These are phyloP conservation scores for Cutaneotrichosporon sp. DNA, from an alignment of 1,284 basidiomycete species.

Conservation along the genomic window DNA sequence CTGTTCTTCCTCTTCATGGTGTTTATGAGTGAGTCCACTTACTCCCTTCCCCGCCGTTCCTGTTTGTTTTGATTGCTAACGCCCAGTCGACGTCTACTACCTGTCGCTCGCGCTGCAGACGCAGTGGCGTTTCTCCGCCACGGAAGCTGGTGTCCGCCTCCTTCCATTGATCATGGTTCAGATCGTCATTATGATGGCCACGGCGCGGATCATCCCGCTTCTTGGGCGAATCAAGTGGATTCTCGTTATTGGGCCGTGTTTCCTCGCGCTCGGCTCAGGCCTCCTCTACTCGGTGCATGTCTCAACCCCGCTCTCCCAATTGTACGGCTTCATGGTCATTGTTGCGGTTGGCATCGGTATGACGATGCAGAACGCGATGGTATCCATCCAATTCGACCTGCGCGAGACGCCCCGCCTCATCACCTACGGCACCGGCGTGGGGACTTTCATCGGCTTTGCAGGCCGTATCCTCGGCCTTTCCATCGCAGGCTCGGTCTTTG, in stretches of 20 bases:
- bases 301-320: conserved; percentile 23
- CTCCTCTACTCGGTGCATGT: conserved; percentile 40
- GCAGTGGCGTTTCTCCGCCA: conserved; percentile 42
- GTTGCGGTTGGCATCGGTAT: conserved; percentile 44
- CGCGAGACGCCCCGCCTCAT: conserved; percentile 39
- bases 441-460: conserved; percentile 39
- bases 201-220: conserved; percentile 38
- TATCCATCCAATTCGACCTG: conserved; percentile 44
- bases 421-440: conserved; percentile 33
- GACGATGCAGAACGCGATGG: conserved; percentile 40
- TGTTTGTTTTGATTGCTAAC: no score
- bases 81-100: conserved; percentile 31
- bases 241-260: conserved; percentile 37
- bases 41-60: no score
- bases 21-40: conserved; percentile 41
- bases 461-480: conserved; percentile 46
- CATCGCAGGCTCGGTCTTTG: conserved; percentile 45
- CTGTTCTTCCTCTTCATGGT: conserved; percentile 29
- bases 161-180: conserved; percentile 45
- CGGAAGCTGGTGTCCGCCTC: conserved; percentile 42
- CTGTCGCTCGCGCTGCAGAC: conserved; percentile 42
- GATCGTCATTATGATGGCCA: conserved; percentile 39
- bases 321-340: conserved; percentile 44
- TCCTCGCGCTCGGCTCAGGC: conserved; percentile 37
- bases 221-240: conserved; percentile 43